Evolutionary conservation across 1,284 basidiomycete genomes (phyloP), one percentile per base, ranked within the genome.

Genomic region (Boletus smithii): DNA sequence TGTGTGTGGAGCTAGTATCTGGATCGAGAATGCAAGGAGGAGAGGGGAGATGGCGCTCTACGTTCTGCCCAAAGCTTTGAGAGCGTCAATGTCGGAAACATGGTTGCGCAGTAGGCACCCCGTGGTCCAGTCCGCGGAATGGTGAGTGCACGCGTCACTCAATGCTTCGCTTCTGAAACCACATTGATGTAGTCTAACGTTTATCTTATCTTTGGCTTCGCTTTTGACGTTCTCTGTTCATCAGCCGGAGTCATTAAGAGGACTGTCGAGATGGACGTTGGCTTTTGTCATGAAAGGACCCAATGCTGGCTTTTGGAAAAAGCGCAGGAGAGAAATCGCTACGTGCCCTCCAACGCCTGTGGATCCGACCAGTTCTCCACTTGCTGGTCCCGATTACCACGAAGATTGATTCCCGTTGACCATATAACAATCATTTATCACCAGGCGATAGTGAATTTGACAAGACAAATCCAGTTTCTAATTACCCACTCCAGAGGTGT

Each of bases 11-110:
- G 70, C 73, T 42, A 87, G 83, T 48, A 86, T 90, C 38, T 88
- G 80, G 77, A 76, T 89, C 35, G 86, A 90, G 59, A 79, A 81
- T 47, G 80, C 79, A 4, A 70, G 71, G 41, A 68, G 87, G 53
- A 70, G 88, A 45, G 85, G 85, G 3, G 87, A 90, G 63, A 86
- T 90, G 69, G 80, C 85, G 0, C 62, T 89, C 33, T 89, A 89
- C 58, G 87, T 88, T 42, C 67, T 89, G 3, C 86, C 88, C 1
- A 71, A 78, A 48, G 86, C 85, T 9, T 58, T 88, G 20, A 70
- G 83, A 36, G 73, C 85, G 1, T 79, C 72, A 40, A 62, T 89
- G 13, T 75, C 83, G 1, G 67, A 77, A 49, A 59, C 57, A 7
- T 82, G 79, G 77, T 41, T 80, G 20, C 73, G 67, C 48, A 74